Evolutionary conservation across 1,139 yeast species (phyloP).

Genomic region (Nakaseomyces glabratus): DNA sequence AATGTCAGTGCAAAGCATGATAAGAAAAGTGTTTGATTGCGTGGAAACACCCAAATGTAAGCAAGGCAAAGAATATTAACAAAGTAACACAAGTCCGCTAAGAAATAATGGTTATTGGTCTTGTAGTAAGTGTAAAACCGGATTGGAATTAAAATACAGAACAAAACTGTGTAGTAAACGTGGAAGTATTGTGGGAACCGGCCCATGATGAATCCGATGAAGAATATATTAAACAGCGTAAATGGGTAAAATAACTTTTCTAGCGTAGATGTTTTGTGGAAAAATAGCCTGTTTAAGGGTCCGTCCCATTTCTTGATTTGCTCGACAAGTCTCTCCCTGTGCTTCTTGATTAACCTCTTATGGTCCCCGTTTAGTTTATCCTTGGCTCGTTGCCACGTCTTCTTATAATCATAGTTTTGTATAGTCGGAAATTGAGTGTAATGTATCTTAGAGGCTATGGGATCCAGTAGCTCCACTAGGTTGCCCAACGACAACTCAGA

Average conservation of each 20-base stretch:
- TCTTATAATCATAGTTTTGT: constrained; percentile 2
- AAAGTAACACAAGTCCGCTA: constrained; percentile 91
- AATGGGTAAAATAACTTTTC: constrained; percentile 78
- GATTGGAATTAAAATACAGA: constrained; percentile 67
- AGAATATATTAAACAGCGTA: constrained; percentile 59
- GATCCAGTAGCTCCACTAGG: constrained; percentile 9
- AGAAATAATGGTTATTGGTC: constrained; percentile 68
- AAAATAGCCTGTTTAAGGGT: constrained; percentile 22
- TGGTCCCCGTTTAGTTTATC: constrained; percentile 5
- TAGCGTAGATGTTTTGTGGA: constrained; percentile 46
- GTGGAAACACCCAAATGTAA: constrained; percentile 77
- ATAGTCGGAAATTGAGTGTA: constrained; percentile 3
- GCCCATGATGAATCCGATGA: constrained; percentile 72
- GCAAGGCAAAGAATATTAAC: constrained; percentile 63
- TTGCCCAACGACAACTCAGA: constrained; percentile 2
- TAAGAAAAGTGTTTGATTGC: constrained; percentile 60
- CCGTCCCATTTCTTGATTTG: constrained; percentile 19
- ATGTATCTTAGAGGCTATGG: constrained; percentile 7
- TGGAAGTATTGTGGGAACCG: constrained; percentile 71
- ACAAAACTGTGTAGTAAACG: constrained; percentile 56
- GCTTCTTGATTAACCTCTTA: constrained; percentile 16
- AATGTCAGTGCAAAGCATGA: constrained; percentile 79
- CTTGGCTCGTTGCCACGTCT: constrained; percentile 6
- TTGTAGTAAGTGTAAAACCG: constrained; percentile 77
- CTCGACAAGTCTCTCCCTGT: constrained; percentile 14